phyloP scores from a whole-genome alignment of 352 stramenopile genomes.

The Globisporangium solare region DNA sequence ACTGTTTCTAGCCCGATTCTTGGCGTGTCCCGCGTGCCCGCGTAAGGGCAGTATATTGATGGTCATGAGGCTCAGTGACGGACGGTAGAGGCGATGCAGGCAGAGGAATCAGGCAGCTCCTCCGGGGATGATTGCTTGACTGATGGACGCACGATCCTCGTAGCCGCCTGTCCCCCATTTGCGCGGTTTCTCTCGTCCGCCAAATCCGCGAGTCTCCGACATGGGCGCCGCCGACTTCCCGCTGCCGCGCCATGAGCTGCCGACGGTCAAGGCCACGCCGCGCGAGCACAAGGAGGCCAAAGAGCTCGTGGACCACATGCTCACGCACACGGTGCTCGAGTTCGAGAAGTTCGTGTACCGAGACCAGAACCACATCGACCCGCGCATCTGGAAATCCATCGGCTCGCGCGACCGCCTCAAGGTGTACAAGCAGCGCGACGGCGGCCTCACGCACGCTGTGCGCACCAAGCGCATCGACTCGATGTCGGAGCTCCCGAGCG shows the following conservation, averaged over 20 bases:
- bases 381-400: conserved; percentile 33
- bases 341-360: conserved; percentile 41
- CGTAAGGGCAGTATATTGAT: too few species aligned
- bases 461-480: conserved; percentile 24
- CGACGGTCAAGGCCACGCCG: conserved; percentile 29
- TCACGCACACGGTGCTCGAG: conserved; percentile 36
- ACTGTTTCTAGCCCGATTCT: too few species aligned
- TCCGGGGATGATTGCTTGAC: too few species aligned
- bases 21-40: too few species aligned
- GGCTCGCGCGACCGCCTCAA: conserved; percentile 40
- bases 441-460: conserved; percentile 20
- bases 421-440: conserved; percentile 41
- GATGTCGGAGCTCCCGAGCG: conserved; percentile 20
- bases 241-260: conserved; percentile 41
- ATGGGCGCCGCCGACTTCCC: conserved; percentile 25
- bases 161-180: too few species aligned
- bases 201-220: neutral
- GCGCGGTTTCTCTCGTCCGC: too few species aligned
- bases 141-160: too few species aligned
- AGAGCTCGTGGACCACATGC: conserved; percentile 36
- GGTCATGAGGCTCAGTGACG: too few species aligned
- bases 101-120: too few species aligned
- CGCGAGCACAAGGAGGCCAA: conserved; percentile 33
- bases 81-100: too few species aligned
- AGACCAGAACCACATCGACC: conserved; percentile 30